These are phyloP conservation scores for Acacia acuminata DNA, from an alignment of 306 rosid species.

Conservation along the genomic window DNA sequence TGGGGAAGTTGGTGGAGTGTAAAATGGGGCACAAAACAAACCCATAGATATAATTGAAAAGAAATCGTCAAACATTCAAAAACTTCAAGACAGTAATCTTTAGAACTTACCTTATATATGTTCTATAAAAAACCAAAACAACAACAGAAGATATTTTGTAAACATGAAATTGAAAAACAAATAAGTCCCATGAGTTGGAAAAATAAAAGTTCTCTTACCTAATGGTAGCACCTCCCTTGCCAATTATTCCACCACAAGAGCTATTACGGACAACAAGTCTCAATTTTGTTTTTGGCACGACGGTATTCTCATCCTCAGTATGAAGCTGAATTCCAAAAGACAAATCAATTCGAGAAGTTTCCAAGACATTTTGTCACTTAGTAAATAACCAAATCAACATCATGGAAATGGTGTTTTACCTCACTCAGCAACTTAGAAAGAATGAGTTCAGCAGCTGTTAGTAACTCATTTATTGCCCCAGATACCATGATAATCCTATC, in stretches of 20 bases:
- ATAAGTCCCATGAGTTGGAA: conserved; percentile 9
- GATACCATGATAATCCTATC: conserved; percentile 98
- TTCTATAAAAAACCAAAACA: not conserved
- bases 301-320: conserved; percentile 79
- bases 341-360: conserved; percentile 28
- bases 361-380: conserved; percentile 5
- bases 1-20: not conserved
- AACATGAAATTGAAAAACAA: conserved; percentile 29
- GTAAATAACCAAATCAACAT: conserved; percentile 17
- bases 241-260: conserved; percentile 99
- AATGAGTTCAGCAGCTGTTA: conserved; percentile 86
- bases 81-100: not conserved
- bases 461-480: conserved; percentile 73
- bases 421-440: conserved; percentile 90
- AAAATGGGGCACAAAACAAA: conserved; percentile 18
- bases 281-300: conserved; percentile 82
- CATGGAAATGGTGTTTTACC: conserved; percentile 50
- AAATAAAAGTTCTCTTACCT: conserved; percentile 58
- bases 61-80: not conserved
- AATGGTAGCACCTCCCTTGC: conserved; percentile 97
- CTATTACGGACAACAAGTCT: conserved; percentile 92
- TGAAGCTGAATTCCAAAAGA: conserved; percentile 56
- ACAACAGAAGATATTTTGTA: conserved; percentile 1
- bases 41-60: not conserved
- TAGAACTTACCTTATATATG: not conserved